phyloP scores from a whole-genome alignment of 345 rosid genomes.

The Psidium friedrichsthalianum region DNA sequence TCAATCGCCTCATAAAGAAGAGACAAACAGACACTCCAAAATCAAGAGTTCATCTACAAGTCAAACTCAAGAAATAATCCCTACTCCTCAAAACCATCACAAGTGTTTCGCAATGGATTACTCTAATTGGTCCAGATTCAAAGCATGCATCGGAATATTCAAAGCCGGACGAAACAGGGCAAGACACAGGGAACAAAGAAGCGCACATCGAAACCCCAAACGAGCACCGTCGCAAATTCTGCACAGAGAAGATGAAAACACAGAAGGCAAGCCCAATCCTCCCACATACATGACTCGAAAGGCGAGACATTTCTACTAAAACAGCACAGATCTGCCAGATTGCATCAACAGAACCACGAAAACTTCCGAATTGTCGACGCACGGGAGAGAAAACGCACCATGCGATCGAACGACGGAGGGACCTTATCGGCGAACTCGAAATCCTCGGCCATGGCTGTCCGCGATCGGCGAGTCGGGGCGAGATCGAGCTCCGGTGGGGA shows the following conservation, averaged over 20 bases:
- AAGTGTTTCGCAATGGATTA: background rate
- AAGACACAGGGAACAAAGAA: background rate
- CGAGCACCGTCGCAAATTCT: background rate
- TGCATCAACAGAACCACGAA: background rate
- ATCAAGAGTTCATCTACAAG: background rate
- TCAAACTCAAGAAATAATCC: background rate
- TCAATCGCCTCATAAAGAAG: background rate
- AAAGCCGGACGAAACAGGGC: background rate
- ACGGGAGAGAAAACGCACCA: background rate
- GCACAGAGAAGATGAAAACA: background rate
- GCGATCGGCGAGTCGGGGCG: background rate
- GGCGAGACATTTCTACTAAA: background rate
- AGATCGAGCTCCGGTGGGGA: background rate
- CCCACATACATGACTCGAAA: background rate
- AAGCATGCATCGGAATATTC: background rate
- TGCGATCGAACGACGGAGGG: background rate
- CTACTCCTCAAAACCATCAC: background rate
- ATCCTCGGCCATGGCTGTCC: background rate
- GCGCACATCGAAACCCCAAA: background rate
- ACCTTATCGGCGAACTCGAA: background rate
- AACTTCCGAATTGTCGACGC: background rate
- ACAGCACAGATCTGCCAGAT: background rate
- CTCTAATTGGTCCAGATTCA: background rate
- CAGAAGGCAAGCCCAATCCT: background rate
- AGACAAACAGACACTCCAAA: background rate